phyloP scores from a whole-genome alignment of 495 filamentous ascomycete species.

The Penicillium odoratum region DNA sequence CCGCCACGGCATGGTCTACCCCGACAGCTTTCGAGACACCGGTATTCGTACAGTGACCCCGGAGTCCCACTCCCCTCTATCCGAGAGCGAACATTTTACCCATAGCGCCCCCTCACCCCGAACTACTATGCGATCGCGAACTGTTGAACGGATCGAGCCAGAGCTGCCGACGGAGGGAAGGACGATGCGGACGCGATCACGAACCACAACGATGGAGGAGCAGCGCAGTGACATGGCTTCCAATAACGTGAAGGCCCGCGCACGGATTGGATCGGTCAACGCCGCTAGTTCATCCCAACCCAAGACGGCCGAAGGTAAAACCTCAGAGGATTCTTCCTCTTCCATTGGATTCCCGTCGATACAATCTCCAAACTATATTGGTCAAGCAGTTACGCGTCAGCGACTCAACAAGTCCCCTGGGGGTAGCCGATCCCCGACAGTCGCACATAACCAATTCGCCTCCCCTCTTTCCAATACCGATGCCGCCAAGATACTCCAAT shows the following conservation, averaged over 20 bases:
- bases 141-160: conserved; percentile 37
- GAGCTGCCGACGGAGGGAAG: conserved; percentile 34
- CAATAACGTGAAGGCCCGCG: conserved; percentile 37
- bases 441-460: conserved; percentile 44
- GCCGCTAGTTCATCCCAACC: conserved; percentile 36
- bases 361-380: conserved; percentile 41
- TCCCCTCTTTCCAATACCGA: conserved; percentile 55
- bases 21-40: conserved; percentile 51
- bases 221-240: conserved; percentile 44
- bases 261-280: conserved; percentile 48
- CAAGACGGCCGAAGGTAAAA: conserved; percentile 24
- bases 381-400: conserved; percentile 37
- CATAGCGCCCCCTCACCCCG: conserved; percentile 45
- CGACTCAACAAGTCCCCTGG: conserved; percentile 38
- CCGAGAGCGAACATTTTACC: conserved; percentile 39
- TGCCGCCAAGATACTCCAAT: conserved; percentile 51
- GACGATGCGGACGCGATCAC: conserved; percentile 46
- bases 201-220: conserved; percentile 52
- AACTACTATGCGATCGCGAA: conserved; percentile 35
- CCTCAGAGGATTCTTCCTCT: conserved; percentile 22
- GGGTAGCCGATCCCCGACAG: conserved; percentile 29
- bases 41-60: conserved; percentile 51
- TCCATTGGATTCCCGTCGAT: conserved; percentile 57
- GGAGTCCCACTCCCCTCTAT: conserved; percentile 46
- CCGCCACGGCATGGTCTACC: conserved; percentile 54